phyloP scores from a whole-genome alignment of 257 asterid genomes.

The Haberlea rhodopensis region DNA sequence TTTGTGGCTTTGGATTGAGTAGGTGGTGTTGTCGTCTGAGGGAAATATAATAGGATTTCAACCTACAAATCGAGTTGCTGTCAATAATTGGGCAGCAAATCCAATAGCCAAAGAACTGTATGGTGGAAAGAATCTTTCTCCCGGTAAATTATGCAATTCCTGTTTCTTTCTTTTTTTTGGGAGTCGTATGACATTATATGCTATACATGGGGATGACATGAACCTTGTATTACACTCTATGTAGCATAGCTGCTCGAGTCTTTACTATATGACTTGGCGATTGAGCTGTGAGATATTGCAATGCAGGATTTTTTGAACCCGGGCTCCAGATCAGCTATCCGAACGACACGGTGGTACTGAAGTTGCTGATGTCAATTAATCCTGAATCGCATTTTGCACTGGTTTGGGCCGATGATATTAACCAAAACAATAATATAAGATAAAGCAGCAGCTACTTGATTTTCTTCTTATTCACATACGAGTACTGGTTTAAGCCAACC shows the following conservation, averaged over 20 bases:
- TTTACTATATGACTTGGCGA: conserved; percentile 3
- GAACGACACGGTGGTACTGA: conserved; percentile 46
- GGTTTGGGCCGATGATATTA: conserved; percentile 46
- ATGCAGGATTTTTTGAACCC: conserved; percentile 71
- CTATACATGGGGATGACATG: too few relatives aligned
- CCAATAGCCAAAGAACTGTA: conserved; percentile 76
- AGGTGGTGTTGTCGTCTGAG: conserved; percentile 63
- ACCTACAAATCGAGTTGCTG: conserved; percentile 79
- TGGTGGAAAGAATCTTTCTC: conserved; percentile 59
- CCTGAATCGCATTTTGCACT: conserved; percentile 58
- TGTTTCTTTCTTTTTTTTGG: neutral
- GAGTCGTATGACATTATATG: too few relatives aligned
- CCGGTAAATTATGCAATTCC: conserved; percentile 45
- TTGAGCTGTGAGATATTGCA: conserved; percentile 5
- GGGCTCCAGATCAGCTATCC: conserved; percentile 55
- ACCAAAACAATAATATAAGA: neutral
- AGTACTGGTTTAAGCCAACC: too few relatives aligned
- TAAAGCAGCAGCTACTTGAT: conserved; percentile 9
- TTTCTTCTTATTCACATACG: too few relatives aligned
- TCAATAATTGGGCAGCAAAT: conserved; percentile 79
- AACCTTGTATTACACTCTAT: neutral
- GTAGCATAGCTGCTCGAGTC: neutral
- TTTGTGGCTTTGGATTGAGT: conserved; percentile 12
- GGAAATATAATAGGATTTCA: conserved; percentile 67
- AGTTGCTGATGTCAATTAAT: conserved; percentile 64